A percentile compares a stretch with the other conserved stretches of the same genome.
phyloP scores from a whole-genome alignment of 2,329 filamentous ascomycete species.

The Aspergillus candidus region DNA sequence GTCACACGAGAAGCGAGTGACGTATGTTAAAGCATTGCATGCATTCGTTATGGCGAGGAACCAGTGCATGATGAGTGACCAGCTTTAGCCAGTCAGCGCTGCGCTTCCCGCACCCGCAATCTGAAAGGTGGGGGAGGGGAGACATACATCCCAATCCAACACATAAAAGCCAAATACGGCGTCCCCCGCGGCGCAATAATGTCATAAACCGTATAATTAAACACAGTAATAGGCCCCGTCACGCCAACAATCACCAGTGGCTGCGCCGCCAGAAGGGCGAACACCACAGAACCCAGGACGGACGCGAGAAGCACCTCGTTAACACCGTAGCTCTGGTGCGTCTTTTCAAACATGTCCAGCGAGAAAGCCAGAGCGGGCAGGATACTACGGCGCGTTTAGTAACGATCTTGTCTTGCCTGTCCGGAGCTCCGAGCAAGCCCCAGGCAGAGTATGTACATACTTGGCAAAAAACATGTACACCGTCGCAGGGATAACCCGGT shows the following conservation, averaged over 20 bases:
- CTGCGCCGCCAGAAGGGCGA: constrained; percentile 71
- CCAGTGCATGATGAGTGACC: constrained; percentile 81
- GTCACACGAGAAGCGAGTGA: constrained; percentile 86
- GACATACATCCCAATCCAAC: constrained; percentile 72
- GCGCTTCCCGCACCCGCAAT: neutral
- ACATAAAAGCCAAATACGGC: constrained; percentile 85
- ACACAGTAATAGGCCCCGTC: constrained; percentile 86
- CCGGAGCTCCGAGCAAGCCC: too few species aligned
- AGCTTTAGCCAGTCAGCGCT: constrained; percentile 44
- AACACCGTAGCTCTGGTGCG: constrained; percentile 75
- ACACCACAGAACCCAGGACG: constrained; percentile 74
- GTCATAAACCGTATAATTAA: constrained; percentile 90
- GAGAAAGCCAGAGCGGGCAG: constrained; percentile 82
- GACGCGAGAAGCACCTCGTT: constrained; percentile 87
- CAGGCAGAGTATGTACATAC: constrained; percentile 43
- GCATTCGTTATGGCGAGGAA: constrained; percentile 75
- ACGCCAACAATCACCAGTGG: constrained; percentile 88
- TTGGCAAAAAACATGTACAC: constrained; percentile 96
- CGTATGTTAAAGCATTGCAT: constrained; percentile 82
- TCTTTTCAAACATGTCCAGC: constrained; percentile 89
- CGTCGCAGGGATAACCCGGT: constrained; percentile 78
- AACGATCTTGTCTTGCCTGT: neutral
- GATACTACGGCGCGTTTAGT: constrained; percentile 52
- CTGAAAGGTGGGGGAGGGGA: neutral
- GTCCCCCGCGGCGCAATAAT: constrained; percentile 73